Base-by-base conservation (phyloP, 208 protist genomes). In the Entamoeba moshkovskii region DNA sequence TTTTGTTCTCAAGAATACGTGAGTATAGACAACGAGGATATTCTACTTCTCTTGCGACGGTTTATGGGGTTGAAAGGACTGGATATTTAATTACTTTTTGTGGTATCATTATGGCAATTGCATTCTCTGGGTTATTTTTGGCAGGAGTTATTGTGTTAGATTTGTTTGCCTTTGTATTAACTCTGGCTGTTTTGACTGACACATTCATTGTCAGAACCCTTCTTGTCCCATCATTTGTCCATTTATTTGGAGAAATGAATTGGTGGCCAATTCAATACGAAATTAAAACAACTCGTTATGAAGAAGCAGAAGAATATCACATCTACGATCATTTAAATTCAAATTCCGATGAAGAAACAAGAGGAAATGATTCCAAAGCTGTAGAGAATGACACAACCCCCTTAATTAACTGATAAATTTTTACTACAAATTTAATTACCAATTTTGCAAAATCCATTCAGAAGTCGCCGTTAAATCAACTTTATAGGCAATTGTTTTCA, bases 101-200 rank as follows among this genome's bases (percentile, higher is more conserved):
- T n/a, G 96, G 96, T 44, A 13, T 97, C 6, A 96, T 97, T 45
- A 97, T 97, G 96, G 94, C 95, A 45, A 2, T 97, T 46, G 96
- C 96, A 46, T 97, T 97, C 73, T 93, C 42, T 29, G 96, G 95
- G 38, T 93, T 97, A 22, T 42, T 97, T 18, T 42, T 97, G 25
- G 94, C 94, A 45, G 22, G 38, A 25, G 59, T 95, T 93, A 18
- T 49, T 42, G 42, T 93, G 1, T 46, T 97, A 45, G 94, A 96
- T 93, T 91, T 96, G 93, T 94, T 96, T 92, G 96, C 95, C 33
- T 96, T 97, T 93, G 8, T 97, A 45, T 73, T 97, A 33, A 66
- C 59, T 52, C 18, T 96, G n/a, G 6, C 94, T 22, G 96, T 97
- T 29, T 95, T 97, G 38, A 46, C 96, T 45, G 96, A 97, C 66